Base-by-base conservation (phyloP, 1,284 basidiomycete genomes). In the Rhizoctonia solani region DNA sequence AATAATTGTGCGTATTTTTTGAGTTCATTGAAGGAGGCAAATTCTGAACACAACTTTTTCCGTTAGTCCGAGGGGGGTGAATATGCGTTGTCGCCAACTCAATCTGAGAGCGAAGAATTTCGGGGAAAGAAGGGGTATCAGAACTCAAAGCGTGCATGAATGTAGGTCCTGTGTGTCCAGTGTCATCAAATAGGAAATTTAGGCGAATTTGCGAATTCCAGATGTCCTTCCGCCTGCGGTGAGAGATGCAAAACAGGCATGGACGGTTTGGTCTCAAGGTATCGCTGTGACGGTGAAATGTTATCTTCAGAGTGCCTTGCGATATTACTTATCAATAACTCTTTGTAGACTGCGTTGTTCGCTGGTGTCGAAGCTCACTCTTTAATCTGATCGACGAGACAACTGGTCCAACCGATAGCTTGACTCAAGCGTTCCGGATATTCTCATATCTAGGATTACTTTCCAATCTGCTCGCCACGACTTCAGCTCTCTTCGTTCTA, bases 341-440 rank as follows among this genome's bases (percentile, higher is more conserved):
- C 37, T 32, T 1, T 23, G n/a, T 9, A 63, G 59, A 52, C 59
- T 13, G 59, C 59, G 29, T 23, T 65, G 3, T 65, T 65, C 16
- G 61, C 61, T n/a, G 61, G 49, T 50, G 61, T 65, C 39, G 61
- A 65, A 23, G 61, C 61, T 29, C 61, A 65, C 61, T 65, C 25
- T 65, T 65, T 49, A 65, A 50, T 19, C 61, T 65, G 1, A 65
- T 65, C 21, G 50, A 53, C 49, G 21, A 6, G 19, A 9, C 44
- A 9, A 23, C 39, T 30, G 49, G 34, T 23, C 11, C 25, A 11
- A 16, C 30, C 27, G 44, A 32, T 21, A 49, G 49, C 1, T 39
- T 65, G 2, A 53, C 49, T 19, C 61, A 65, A 65, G 47, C 61
- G 1, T 65, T 65, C 39, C 47, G 61, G 1, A 44, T 65, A 4